Base-by-base conservation (phyloP, 2,329 filamentous ascomycete genomes). In the Trichoderma citrinoviride region DNA sequence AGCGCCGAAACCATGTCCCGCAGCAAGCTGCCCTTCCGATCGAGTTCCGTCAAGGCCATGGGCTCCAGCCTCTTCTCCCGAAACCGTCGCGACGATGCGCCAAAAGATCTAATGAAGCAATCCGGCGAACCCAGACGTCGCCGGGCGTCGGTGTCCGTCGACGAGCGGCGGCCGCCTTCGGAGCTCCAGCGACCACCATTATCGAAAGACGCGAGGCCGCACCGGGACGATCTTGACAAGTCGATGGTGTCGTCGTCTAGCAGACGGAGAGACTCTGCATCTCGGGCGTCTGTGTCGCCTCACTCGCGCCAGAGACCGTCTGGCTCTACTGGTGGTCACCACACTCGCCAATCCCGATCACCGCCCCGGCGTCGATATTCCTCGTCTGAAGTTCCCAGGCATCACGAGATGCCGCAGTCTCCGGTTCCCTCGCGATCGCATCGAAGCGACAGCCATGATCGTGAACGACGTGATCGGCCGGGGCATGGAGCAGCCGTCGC, bases 31-130 rank as follows among this genome's bases (percentile, higher is more conserved):
- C 65, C 65, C 19, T 61, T 67, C 33, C 60, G 65, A 62, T 65
- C 65, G 53, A 65, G 65, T 44, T 67, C 65, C 27, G 63, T 65
- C 65, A 66, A 61, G 55, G 61, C 55, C 23, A 65, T 65, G 52
- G 61, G 60, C 65, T 60, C 65, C 15, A 64, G 40, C 37, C 47
- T 66, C n/a, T 66, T 66, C 61, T 66, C 65, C 33, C 46, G 57
- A 46, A 27, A 23, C 37, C 53, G 47, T 37, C 62, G 52, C 49
- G 40, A 65, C 3, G 55, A 64, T 58, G 50, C 47, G 7, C 61
- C 29, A 6, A 49, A 46, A 23, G 50, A 54, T 21, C n/a, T 29
- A 19, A 19, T 44, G 33, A 57, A 49, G 40, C 62, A 43, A 44
- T 27, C 62, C 23, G 60, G 63, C 56, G 52, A 55, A 37, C 40